Percentiles rank a stretch among this genome's conserved stretches.
These are phyloP conservation scores for Plasmodium gallinaceum DNA, from an alignment of 169 alveolate genomes.

Conservation along the genomic window DNA sequence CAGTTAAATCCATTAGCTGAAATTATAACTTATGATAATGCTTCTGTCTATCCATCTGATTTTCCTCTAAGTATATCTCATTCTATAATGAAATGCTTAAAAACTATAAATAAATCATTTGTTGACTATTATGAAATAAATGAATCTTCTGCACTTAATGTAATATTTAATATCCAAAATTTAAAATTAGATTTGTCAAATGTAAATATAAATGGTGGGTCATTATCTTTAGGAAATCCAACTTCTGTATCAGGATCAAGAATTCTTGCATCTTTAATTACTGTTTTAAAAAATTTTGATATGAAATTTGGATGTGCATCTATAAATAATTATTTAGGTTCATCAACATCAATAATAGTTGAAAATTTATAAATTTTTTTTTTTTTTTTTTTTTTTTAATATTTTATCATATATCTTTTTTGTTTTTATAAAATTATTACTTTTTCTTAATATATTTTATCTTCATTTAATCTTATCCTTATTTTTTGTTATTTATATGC, in stretches of 20 bases:
- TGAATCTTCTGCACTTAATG: conserved; percentile 80
- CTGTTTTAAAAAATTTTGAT: conserved; percentile 78
- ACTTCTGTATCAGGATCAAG: conserved; percentile 85
- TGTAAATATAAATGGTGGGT: conserved; percentile 81
- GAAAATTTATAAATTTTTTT: conserved; percentile 43
- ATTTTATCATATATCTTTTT: too few relatives aligned
- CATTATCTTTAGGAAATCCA: conserved; percentile 82
- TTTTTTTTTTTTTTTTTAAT: too few relatives aligned
- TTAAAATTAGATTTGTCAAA: conserved; percentile 78
- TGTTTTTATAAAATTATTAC: too few relatives aligned
- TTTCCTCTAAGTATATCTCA: conserved; percentile 74
- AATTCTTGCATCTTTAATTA: conserved; percentile 78
- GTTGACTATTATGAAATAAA: conserved; percentile 82
- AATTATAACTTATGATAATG: conserved; percentile 77
- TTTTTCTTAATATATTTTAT: too few relatives aligned
- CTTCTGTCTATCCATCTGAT: conserved; percentile 68
- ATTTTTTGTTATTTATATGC: background rate
- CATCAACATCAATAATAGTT: conserved; percentile 79
- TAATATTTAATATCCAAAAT: conserved; percentile 68
- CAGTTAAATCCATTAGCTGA: conserved; percentile 73
- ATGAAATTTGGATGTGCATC: conserved; percentile 82
- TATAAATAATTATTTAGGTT: conserved; percentile 78
- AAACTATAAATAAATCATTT: conserved; percentile 38
- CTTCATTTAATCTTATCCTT: background rate
- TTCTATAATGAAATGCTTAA: conserved; percentile 49